Base-by-base conservation (phyloP, 148 eudicot species). In the Limonium bicolor region DNA sequence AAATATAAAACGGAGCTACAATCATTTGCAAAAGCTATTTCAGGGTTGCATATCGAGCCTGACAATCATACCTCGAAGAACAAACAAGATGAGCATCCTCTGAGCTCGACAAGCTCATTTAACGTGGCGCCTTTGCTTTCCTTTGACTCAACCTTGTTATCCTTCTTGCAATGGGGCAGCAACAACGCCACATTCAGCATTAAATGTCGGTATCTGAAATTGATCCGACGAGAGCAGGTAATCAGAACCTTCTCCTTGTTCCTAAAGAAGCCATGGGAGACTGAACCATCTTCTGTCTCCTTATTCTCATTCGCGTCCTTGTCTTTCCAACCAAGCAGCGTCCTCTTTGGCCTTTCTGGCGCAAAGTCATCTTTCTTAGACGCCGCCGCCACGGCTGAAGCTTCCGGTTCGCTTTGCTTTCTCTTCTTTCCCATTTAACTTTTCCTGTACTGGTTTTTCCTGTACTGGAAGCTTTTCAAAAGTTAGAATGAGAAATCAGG, bases 341-440 rank as follows among this genome's bases (percentile, higher is more conserved):
- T 82, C 32, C 94, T 37, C 45, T 73, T 61, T 0, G 88, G 94
- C 47, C 94, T 68, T 19, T 86, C 77, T 1, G 63, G 58, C 26
- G 81, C 77, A 7, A 21, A 27, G 18, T 65, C 74, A 2, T 86
- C 72, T n/a, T n/a, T n/a, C n/a, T n/a, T n/a, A n/a, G n/a, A n/a
- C 15, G 27, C 38, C 20, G 25, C 50, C 12, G 50, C 62, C 18
- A 38, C 17, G 20, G 25, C 11, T 25, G 36, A 24, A n/a, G 57
- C 51, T 22, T 55, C 73, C 5, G 59, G 19, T 48, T 82, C 94
- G 10, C 41, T 56, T 33, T 82, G 96, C 60, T 82, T 86, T 63
- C 96, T 59, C 75, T 86, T 86, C 68, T 73, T 86, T 35, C 71
- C 95, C 96, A 86, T 86, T n/a, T n/a, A n/a, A n/a, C n/a, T n/a